phyloP scores from a whole-genome alignment of 768 basidiomycete genomes.

The Paxillus involutus region DNA sequence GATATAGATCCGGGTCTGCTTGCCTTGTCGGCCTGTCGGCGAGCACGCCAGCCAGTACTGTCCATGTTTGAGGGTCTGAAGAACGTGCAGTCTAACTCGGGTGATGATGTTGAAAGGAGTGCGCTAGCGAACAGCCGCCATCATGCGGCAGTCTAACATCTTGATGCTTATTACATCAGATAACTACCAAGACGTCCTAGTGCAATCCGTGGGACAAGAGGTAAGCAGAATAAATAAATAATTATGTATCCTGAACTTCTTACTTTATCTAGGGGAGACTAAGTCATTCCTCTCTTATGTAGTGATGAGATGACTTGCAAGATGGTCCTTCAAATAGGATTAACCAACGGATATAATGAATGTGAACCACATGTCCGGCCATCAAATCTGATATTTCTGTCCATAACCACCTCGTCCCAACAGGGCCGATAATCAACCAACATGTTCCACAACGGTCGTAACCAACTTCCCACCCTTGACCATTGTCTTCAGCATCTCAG shows the following conservation, averaged over 20 bases:
- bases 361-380: too few relatives aligned
- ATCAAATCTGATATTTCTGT: too few relatives aligned
- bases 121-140: not conserved
- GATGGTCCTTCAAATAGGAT: too few relatives aligned
- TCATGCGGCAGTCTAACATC: not conserved
- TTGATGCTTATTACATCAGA: not conserved
- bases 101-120: not conserved
- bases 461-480: conserved; percentile 81
- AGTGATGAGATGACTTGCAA: too few relatives aligned
- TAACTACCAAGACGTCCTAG: too few relatives aligned
- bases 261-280: too few relatives aligned
- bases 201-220: too few relatives aligned
- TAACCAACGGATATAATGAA: too few relatives aligned
- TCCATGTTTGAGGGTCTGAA: conserved; percentile 50
- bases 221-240: too few relatives aligned
- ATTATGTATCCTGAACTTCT: too few relatives aligned
- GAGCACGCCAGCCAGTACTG: conserved; percentile 74
- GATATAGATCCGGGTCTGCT: conserved; percentile 10
- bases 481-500: conserved; percentile 93
- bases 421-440: conserved; percentile 39
- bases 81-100: not conserved
- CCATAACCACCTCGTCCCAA: too few relatives aligned
- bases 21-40: conserved; percentile 59
- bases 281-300: too few relatives aligned
- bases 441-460: conserved; percentile 88